phyloP scores from a whole-genome alignment of 495 filamentous ascomycete genomes.

The Trichoderma virens region DNA sequence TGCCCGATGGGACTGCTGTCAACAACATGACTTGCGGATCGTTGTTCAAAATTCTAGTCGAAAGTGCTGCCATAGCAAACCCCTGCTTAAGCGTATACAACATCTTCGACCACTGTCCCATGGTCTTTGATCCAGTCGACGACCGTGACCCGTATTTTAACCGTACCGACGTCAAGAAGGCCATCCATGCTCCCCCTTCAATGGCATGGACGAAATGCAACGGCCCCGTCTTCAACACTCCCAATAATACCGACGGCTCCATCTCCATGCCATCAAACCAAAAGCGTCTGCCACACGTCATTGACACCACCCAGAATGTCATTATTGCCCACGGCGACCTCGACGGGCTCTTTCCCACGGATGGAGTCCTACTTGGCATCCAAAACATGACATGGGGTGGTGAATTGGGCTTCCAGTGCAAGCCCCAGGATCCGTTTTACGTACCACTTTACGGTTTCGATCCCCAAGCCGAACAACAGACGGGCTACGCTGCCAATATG shows the following conservation, averaged over 20 bases:
- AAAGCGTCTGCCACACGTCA: conserved; percentile 57
- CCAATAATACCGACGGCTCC: conserved; percentile 34
- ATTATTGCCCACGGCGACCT: conserved; percentile 59
- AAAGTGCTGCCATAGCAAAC: conserved; percentile 52
- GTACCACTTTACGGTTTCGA: conserved; percentile 52
- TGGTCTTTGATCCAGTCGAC: conserved; percentile 57
- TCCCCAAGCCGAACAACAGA: conserved; percentile 20
- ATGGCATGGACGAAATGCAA: conserved; percentile 53
- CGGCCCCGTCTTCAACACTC: conserved; percentile 41
- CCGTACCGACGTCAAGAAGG: conserved; percentile 62
- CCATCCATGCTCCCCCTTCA: conserved; percentile 60
- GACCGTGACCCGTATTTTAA: conserved; percentile 64
- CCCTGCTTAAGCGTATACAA: conserved; percentile 80
- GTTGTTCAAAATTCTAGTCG: conserved; percentile 48
- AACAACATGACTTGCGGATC: conserved; percentile 25
- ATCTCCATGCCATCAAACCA: conserved; percentile 41
- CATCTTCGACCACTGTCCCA: conserved; percentile 64
- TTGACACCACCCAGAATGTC: conserved; percentile 61
- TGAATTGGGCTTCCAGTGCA: conserved; percentile 54
- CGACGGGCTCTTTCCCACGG: conserved; percentile 51
- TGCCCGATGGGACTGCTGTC: conserved; percentile 9
- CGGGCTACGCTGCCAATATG: conserved; percentile 9
- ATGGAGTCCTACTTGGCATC: conserved; percentile 63
- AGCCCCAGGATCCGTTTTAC: conserved; percentile 52
- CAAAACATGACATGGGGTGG: conserved; percentile 87